These are phyloP conservation scores for Francoa sonchifolia DNA, from an alignment of 441 rosid species.

Conservation along the genomic window DNA sequence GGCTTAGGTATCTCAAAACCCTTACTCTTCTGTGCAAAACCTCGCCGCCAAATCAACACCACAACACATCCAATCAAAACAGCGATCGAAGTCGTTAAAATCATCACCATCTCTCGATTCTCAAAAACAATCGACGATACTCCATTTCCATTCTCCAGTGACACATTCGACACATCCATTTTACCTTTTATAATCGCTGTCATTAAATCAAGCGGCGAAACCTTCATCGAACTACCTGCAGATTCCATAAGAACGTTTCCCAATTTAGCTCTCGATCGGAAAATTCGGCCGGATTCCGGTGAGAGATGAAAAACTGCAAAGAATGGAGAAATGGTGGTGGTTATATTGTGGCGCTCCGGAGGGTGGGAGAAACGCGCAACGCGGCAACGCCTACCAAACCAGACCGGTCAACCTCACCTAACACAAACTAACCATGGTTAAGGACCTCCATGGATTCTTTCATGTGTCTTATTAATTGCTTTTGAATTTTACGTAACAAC, in stretches of 20 bases:
- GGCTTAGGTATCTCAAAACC: constrained; percentile 46
- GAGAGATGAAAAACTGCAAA: too few species aligned
- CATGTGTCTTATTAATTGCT: too few species aligned
- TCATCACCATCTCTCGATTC: constrained; percentile 58
- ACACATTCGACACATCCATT: constrained; percentile 46
- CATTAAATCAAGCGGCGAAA: constrained; percentile 77
- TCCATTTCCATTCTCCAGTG: constrained; percentile 27
- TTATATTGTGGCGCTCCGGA: not conserved
- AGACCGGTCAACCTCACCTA: constrained; percentile 69
- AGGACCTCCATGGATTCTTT: too few species aligned
- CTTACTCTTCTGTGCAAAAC: constrained; percentile 23
- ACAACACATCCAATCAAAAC: constrained; percentile 75
- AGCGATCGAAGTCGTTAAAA: constrained; percentile 70
- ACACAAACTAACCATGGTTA: constrained; percentile 34
- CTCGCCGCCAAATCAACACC: constrained; percentile 61
- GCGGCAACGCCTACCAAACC: constrained; percentile 75
- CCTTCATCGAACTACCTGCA: too few species aligned
- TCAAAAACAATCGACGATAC: constrained; percentile 47
- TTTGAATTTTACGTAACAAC: too few species aligned
- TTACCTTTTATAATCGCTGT: constrained; percentile 63
- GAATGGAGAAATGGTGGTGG: not conserved
- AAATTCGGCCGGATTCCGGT: too few species aligned
- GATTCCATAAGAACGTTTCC: too few species aligned
- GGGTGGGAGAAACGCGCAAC: constrained; percentile 9
- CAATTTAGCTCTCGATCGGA: too few species aligned